Evolutionary conservation across 1,284 basidiomycete species (phyloP), one percentile per base, ranked within the genome.

Genomic region (Boletellus deceptivus): DNA sequence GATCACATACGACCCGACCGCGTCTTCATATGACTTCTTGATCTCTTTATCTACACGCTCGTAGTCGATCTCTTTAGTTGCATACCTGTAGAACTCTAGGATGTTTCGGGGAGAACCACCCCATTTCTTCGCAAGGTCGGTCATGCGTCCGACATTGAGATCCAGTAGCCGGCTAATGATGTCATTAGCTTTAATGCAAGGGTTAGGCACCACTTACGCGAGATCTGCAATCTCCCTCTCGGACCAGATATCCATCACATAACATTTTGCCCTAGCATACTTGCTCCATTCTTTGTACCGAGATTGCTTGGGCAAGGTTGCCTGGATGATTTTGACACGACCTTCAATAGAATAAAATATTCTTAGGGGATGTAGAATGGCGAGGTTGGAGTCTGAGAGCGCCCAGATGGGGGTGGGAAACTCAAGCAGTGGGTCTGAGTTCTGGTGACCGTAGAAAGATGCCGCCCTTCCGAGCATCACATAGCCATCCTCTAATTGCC

Each of bases 281-380:
- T 50, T 44, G 11, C 25, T 17, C 49, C 49, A 50, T 10, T 33
- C 24, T 11, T 43, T 43, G 36, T 46, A 49, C 5, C 24, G 34
- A 0, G 1, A 3, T 11, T 3, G 3, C 25, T 8, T 1, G 8
- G 53, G 53, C 0, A 33, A 29, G 1, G 53, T 47, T 0, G 40
- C 1, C 11, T 50, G 43, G n/a, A 50, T 47, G 8, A 16, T 17
- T 35, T 22, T 39, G 13, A 50, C n/a, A 14, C 3, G 14, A n/a
- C 9, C 20, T 9, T 8, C 20, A 7, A 3, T 3, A 20, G 18
- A 2, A 4, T 8, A 48, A 54, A 11, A 27, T 22, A 6, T 11
- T 24, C 0, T 0, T 1, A 3, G 50, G 40, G 11, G 2, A 25
- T 22, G 24, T 8, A 25, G 37, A 4, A 2, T n/a, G 0, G 0